Percentiles rank a stretch among this genome's conserved stretches.
phyloP scores from a whole-genome alignment of 2,329 filamentous ascomycete species.

The Fusarium vanettenii region DNA sequence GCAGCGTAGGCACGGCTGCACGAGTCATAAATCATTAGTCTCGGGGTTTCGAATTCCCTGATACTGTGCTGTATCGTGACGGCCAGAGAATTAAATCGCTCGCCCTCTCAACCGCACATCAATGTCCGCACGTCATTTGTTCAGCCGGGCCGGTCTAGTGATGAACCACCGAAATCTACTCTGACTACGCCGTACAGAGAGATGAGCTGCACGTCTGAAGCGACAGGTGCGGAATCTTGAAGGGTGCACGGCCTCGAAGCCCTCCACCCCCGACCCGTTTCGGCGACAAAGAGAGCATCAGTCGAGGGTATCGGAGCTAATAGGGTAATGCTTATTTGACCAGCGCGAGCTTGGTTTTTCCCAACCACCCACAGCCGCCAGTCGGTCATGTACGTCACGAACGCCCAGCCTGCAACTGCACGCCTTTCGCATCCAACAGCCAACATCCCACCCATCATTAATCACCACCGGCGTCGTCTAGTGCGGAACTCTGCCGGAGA shows the following conservation, averaged over 20 bases:
- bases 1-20: constrained; percentile 26
- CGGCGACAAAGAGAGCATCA: constrained; percentile 24
- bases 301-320: constrained; percentile 31
- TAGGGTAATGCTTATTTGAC: constrained; percentile 28
- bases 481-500: constrained; percentile 42
- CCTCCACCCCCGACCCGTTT: constrained; percentile 25
- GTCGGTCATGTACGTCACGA: constrained; percentile 37
- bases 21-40: constrained; percentile 43
- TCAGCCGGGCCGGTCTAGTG: constrained; percentile 28
- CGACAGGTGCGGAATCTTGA: constrained; percentile 26
- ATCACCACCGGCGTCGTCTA: constrained; percentile 19
- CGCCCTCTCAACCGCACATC: constrained; percentile 24
- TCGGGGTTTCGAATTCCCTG: constrained; percentile 34
- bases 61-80: constrained; percentile 26
- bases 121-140: constrained; percentile 23
- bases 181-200: constrained; percentile 8
- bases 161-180: constrained; percentile 34
- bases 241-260: constrained; percentile 26
- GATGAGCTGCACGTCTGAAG: constrained; percentile 8
- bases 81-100: constrained; percentile 19
- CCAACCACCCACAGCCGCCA: constrained; percentile 23
- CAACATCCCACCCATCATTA: constrained; percentile 29
- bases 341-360: constrained; percentile 8
- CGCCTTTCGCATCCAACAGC: constrained; percentile 18
- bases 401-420: constrained; percentile 21